Percentiles rank a stretch among this genome's conserved stretches.
Conservation (phyloP, 305 asterid species). For the Galium porrigens region DNA sequence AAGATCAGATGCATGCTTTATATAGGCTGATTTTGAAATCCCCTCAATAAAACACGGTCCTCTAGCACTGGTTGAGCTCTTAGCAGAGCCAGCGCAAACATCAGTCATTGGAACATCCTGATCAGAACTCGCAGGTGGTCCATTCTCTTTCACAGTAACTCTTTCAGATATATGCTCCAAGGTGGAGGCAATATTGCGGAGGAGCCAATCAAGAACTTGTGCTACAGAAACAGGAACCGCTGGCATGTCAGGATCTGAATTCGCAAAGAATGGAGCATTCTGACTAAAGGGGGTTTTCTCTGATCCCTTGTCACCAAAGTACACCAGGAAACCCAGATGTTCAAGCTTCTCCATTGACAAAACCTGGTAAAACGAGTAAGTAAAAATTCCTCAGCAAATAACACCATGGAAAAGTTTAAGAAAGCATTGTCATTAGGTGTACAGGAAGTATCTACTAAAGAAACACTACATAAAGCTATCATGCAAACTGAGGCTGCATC, state of each 20-base stretch:
- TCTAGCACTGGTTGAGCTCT: constrained; percentile 41
- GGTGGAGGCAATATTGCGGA: constrained; percentile 62
- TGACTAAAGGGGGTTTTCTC: constrained; percentile 67
- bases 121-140: constrained; percentile 52
- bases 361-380: constrained; percentile 33
- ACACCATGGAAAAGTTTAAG: background rate
- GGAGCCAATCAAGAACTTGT: constrained; percentile 87
- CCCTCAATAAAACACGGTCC: constrained; percentile 93
- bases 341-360: constrained; percentile 72
- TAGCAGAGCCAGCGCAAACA: constrained; percentile 38
- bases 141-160: constrained; percentile 70
- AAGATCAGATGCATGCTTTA: constrained; percentile 77
- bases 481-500: background rate
- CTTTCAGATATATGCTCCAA: constrained; percentile 71
- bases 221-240: constrained; percentile 88
- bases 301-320: constrained; percentile 74
- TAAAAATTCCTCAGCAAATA: constrained; percentile 6
- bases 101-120: constrained; percentile 86
- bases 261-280: constrained; percentile 77
- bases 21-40: constrained; percentile 77
- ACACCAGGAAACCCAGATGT: constrained; percentile 69
- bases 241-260: constrained; percentile 97
- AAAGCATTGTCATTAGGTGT: background rate
- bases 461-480: too few relatives aligned
- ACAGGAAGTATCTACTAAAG: background rate